Evolutionary conservation across 768 basidiomycete species (phyloP), one percentile per base, ranked within the genome.

Genomic region (Tricholoma sp.): DNA sequence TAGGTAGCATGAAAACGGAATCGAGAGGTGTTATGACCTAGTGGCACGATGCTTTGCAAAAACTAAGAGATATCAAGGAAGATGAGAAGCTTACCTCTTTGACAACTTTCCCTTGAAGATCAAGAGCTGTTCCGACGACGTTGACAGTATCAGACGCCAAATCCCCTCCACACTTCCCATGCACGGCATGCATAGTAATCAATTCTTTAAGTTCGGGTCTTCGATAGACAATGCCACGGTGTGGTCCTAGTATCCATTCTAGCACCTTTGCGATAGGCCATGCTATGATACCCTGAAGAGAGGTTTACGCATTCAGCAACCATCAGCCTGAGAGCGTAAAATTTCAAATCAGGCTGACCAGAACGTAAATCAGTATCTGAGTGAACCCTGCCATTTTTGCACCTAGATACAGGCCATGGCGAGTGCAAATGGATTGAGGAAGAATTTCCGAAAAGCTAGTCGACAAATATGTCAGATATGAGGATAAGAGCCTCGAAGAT

Each of bases 191-290:
- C 82, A 95, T 84, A 1, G 91, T 91, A 56, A 96, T 94, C 24
- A 96, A 74, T 66, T 95, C 93, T 64, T 94, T 93, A 28, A 96
- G 78, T 66, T 96, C 90, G 56, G 80, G 82, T 53, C 92, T 81
- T 6, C 93, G 81, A 63, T 95, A 96, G 50, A 95, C 91, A 66
- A 95, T 92, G 20, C 94, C 94, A 65, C 93, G 91, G 68, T 94
- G 91, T 0, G 85, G 73, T 5, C 93, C 93, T 4, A 96, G 79
- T 3, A 80, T 80, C 55, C 83, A 80, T 63, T 93, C 89, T 7
- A 94, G 78, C 0, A 94, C 63, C 65, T 91, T 92, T 0, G 93
- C 89, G 6, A 93, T 82, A 2, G 93, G 93, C 89, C 91, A 94
- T 2, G 91, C 78, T 45, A 95, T 71, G 11, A 90, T 69, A 5